Evolutionary conservation across 768 basidiomycete genomes (phyloP).

Genomic region (Amylocystis lapponica): DNA sequence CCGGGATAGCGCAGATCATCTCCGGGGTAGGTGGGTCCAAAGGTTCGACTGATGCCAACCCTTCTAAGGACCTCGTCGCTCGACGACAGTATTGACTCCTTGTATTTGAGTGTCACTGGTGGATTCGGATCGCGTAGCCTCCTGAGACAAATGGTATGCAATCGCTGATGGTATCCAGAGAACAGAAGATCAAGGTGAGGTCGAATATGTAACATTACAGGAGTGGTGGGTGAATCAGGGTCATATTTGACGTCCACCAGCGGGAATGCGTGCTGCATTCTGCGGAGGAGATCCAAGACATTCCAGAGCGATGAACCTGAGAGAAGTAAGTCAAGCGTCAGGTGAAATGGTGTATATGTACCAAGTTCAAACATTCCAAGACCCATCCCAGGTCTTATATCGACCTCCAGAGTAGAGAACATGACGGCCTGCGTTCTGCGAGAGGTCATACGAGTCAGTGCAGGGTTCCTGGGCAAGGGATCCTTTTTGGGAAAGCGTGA

Average conservation of each 20-base stretch:
- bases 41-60: conserved; percentile 61
- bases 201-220: conserved; percentile 70
- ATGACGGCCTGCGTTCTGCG: conserved; percentile 27
- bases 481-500: neutral
- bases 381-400: conserved; percentile 69
- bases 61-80: conserved; percentile 54
- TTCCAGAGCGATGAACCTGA: conserved; percentile 79
- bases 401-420: conserved; percentile 68
- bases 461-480: neutral
- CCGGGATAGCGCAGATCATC: conserved; percentile 80
- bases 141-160: conserved; percentile 72
- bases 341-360: conserved; percentile 16
- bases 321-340: conserved; percentile 8
- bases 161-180: conserved; percentile 70
- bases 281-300: conserved; percentile 60
- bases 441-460: neutral
- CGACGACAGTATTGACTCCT: conserved; percentile 57
- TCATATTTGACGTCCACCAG: conserved; percentile 84
- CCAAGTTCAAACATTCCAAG: conserved; percentile 78
- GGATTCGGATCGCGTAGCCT: conserved; percentile 63
- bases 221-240: conserved; percentile 64
- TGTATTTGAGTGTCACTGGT: conserved; percentile 64
- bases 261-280: conserved; percentile 64
- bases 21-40: conserved; percentile 79
- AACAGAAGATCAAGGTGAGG: conserved; percentile 86